Evolutionary conservation across 1,284 basidiomycete species (phyloP).

Genomic region (Paramarasmius palmivorus): DNA sequence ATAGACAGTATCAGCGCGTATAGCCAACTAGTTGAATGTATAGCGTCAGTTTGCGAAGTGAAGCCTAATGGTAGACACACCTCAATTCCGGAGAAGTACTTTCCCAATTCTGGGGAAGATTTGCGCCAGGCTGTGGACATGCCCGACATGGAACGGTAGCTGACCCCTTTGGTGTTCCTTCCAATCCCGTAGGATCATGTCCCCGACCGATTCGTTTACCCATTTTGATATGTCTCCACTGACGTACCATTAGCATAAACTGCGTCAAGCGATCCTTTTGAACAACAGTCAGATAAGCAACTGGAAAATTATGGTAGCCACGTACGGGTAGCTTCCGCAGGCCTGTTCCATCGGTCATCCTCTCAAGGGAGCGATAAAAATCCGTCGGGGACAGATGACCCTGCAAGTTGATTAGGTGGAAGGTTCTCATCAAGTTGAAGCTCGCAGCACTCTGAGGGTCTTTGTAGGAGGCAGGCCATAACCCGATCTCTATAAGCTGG

Average conservation of each 20-base stretch:
- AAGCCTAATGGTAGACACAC: conserved; percentile 8
- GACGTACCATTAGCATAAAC: conserved; percentile 8
- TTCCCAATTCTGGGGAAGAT: conserved; percentile 16
- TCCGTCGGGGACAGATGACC: conserved; percentile 9
- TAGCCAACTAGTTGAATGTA: conserved; percentile 9
- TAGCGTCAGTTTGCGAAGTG: not conserved
- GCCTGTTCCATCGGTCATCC: conserved; percentile 4
- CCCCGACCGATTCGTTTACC: conserved; percentile 13
- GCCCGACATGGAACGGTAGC: conserved; percentile 16
- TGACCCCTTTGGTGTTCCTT: conserved; percentile 9
- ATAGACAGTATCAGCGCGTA: conserved; percentile 18
- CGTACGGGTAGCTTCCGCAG: not conserved
- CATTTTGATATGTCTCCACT: conserved; percentile 16
- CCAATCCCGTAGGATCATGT: conserved; percentile 12
- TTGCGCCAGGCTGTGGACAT: conserved; percentile 19
- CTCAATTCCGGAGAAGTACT: conserved; percentile 5
- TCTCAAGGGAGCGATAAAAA: conserved; percentile 16
- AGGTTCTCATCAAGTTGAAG: conserved; percentile 11
- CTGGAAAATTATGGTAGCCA: not conserved
- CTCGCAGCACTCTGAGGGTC: conserved; percentile 12
- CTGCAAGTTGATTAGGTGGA: conserved; percentile 17
- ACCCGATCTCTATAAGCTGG: conserved; percentile 1
- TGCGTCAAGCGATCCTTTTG: conserved; percentile 2
- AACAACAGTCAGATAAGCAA: not conserved
- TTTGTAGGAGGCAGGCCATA: conserved; percentile 3